phyloP scores from a whole-genome alignment of 441 rosid species.

The Pelargonium citronellum region DNA sequence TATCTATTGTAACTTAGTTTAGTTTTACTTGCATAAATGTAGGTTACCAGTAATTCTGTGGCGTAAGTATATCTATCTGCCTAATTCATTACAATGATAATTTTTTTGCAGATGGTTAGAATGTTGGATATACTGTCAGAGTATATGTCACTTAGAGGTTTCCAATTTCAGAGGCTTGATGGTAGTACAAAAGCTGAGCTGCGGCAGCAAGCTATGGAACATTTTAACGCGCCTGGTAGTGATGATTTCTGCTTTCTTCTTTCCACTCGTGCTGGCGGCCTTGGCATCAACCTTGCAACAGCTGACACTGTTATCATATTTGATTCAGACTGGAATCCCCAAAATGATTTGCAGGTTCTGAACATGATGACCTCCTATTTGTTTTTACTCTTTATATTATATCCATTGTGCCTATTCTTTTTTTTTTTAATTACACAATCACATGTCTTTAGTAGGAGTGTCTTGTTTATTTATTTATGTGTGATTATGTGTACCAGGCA shows the following conservation, averaged over 20 bases:
- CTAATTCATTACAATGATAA: slow-evolving; percentile 10
- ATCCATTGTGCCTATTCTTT: neutral
- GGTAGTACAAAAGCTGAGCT: slow-evolving; percentile 99
- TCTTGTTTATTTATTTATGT: slow-evolving; percentile 12
- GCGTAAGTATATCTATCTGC: neutral
- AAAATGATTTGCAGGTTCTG: slow-evolving; percentile 92
- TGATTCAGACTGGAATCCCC: slow-evolving; percentile 99
- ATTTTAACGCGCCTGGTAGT: slow-evolving; percentile 97
- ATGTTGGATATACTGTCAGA: slow-evolving; percentile 96
- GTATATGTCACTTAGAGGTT: slow-evolving; percentile 84
- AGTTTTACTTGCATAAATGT: neutral
- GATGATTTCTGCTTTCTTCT: slow-evolving; percentile 99
- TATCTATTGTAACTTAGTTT: no score
- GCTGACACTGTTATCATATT: slow-evolving; percentile 99
- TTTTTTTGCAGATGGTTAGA: slow-evolving; percentile 76
- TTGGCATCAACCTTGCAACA: slow-evolving; percentile 98
- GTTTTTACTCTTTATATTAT: neutral
- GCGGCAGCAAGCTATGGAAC: slow-evolving; percentile 99
- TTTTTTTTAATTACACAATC: slow-evolving; percentile 11
- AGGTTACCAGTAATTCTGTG: neutral
- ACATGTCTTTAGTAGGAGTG: slow-evolving; percentile 1
- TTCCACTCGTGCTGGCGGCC: slow-evolving; percentile 99
- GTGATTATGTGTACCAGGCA: slow-evolving; percentile 51
- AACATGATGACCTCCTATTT: slow-evolving; percentile 14
- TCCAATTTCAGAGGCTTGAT: slow-evolving; percentile 97